Conservation (phyloP, 768 basidiomycete genomes). For the Agrocybe praecox region DNA sequence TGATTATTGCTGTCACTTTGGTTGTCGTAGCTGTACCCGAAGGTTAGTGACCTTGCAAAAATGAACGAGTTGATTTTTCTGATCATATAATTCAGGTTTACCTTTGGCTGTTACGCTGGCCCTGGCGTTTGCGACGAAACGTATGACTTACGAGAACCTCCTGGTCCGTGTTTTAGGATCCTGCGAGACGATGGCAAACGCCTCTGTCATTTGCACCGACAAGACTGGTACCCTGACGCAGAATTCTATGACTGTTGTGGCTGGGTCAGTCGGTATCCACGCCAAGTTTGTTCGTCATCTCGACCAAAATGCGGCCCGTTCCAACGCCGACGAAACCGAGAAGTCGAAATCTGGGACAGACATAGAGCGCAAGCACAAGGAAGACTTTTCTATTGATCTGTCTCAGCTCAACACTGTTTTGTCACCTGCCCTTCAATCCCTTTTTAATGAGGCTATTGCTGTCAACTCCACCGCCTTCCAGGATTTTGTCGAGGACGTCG, state of each 20-base stretch:
- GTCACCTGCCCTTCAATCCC: constrained; percentile 54
- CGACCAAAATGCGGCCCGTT: constrained; percentile 67
- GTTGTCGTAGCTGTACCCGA: constrained; percentile 52
- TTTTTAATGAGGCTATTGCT: constrained; percentile 86
- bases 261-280: constrained; percentile 91
- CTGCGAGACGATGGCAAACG: constrained; percentile 99
- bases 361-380: constrained; percentile 43
- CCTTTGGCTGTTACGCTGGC: constrained; percentile 97
- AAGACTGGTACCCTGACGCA: constrained; percentile 97
- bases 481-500: constrained; percentile 48
- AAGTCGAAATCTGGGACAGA: constrained; percentile 25
- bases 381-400: constrained; percentile 90
- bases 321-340: constrained; percentile 66
- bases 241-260: constrained; percentile 95
- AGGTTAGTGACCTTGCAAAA: constrained; percentile 27
- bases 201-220: constrained; percentile 94
- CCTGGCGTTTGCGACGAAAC: constrained; percentile 94
- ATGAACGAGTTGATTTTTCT: background rate
- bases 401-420: constrained; percentile 65
- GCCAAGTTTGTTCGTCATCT: constrained; percentile 90
- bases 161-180: constrained; percentile 95
- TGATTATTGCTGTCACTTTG: constrained; percentile 93
- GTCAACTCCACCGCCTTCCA: constrained; percentile 96
- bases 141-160: constrained; percentile 96
- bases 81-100: constrained; percentile 53